Percentiles rank a stretch among this genome's conserved stretches.
Evolutionary conservation across 2,329 filamentous ascomycete genomes (phyloP).

Genomic region (Venturia aucupariae): DNA sequence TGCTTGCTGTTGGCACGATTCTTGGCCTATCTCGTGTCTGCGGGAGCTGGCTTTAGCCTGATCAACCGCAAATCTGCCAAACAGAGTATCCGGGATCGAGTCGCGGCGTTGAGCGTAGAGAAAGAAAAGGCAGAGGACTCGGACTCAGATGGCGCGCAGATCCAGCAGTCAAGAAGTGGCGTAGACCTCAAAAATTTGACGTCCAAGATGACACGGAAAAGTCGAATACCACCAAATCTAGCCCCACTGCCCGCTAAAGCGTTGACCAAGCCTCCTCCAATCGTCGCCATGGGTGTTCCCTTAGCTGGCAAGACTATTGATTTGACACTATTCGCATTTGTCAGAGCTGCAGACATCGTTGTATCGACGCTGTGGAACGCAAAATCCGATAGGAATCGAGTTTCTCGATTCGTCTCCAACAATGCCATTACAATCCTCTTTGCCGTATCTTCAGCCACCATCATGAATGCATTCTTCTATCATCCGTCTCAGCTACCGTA

Average conservation of each 20-base stretch:
- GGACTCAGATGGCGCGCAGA: background rate
- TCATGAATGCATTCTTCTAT: conserved; percentile 92
- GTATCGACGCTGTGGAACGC: conserved; percentile 50
- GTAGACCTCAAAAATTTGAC: background rate
- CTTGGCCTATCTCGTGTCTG: conserved; percentile 37
- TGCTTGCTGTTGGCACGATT: conserved; percentile 28
- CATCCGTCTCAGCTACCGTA: conserved; percentile 58
- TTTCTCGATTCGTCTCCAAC: conserved; percentile 23
- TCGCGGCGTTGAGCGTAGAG: background rate
- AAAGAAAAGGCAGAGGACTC: conserved; percentile 12
- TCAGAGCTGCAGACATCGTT: conserved; percentile 62
- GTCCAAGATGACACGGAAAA: background rate
- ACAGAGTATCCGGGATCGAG: background rate
- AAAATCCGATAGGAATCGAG: conserved; percentile 23
- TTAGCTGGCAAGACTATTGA: conserved; percentile 69
- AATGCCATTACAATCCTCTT: conserved; percentile 63
- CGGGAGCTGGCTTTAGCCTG: conserved; percentile 40
- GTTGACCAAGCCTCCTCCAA: conserved; percentile 19
- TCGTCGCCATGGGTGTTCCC: conserved; percentile 12
- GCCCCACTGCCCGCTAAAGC: conserved; percentile 10
- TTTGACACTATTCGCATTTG: conserved; percentile 68
- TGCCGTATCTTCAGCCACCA: conserved; percentile 58
- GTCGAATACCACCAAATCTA: conserved; percentile 3
- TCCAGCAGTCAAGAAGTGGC: background rate
- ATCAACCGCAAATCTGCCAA: conserved; percentile 29